These are phyloP conservation scores for Nepenthes mirabilis DNA, from an alignment of 148 eudicot species.

Conservation along the genomic window DNA sequence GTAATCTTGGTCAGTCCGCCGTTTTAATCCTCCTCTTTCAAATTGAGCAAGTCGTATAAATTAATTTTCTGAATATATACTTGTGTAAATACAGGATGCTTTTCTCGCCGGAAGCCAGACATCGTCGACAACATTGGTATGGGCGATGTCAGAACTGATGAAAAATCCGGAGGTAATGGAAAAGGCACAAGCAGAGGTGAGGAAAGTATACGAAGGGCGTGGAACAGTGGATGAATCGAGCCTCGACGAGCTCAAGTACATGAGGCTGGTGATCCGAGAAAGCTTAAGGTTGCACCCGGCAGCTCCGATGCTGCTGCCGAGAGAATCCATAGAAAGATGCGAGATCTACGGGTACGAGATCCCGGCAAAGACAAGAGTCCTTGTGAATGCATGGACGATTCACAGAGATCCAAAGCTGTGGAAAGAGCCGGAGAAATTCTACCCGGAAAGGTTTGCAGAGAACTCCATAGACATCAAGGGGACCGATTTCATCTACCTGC, in stretches of 20 bases:
- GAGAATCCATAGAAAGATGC: constrained; percentile 1
- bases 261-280: constrained; percentile 9
- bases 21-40: neutral
- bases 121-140: constrained; percentile 7
- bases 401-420: constrained; percentile 8
- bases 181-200: neutral
- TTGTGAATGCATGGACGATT: too few relatives aligned
- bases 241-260: constrained; percentile 3
- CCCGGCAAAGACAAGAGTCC: too few relatives aligned
- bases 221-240: constrained; percentile 5
- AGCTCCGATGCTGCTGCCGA: constrained; percentile 1
- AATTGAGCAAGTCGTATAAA: neutral
- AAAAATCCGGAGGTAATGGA: constrained; percentile 6
- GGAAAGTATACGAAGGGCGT: constrained; percentile 1
- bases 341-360: constrained; percentile 5
- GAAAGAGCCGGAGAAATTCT: constrained; percentile 19
- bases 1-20: neutral
- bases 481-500: constrained; percentile 11
- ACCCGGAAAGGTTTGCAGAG: constrained; percentile 21
- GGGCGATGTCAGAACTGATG: constrained; percentile 13
- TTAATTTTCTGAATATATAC: neutral
- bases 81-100: neutral
- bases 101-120: too few relatives aligned
- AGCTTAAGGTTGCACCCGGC: constrained; percentile 8
- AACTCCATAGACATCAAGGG: constrained; percentile 14